Conservation (phyloP, 2,329 filamentous ascomycete genomes). For the Aspergillus candidus region DNA sequence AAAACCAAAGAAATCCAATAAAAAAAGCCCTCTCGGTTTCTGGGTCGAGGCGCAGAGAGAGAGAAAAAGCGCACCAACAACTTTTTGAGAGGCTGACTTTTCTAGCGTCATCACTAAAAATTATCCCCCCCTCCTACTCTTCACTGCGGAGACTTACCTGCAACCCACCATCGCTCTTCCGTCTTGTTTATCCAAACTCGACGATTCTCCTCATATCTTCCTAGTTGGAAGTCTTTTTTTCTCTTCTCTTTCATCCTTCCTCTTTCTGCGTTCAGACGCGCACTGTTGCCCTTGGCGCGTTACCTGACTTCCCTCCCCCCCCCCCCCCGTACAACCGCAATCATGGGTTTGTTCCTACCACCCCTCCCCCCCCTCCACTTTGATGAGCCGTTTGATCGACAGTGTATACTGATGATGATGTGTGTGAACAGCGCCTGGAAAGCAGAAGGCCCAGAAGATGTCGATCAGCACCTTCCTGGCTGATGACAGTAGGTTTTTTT, state of each 20-base stretch:
- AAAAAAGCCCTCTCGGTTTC: constrained; percentile 16
- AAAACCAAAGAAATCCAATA: not conserved
- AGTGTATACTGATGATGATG: constrained; percentile 41
- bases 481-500: constrained; percentile 68
- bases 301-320: constrained; percentile 23
- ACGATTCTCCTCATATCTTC: constrained; percentile 16
- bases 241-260: constrained; percentile 5
- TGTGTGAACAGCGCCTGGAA: constrained; percentile 67
- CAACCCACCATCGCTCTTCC: constrained; percentile 14
- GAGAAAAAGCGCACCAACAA: constrained; percentile 20
- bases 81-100: constrained; percentile 32
- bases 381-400: constrained; percentile 8
- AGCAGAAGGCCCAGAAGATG: constrained; percentile 94
- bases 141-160: constrained; percentile 21
- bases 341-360: constrained; percentile 48
- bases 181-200: constrained; percentile 14
- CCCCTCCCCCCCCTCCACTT: constrained; percentile 11
- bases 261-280: constrained; percentile 28
- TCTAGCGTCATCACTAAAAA: constrained; percentile 40
- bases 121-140: constrained; percentile 26
- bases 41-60: constrained; percentile 15
- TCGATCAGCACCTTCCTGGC: constrained; percentile 92
- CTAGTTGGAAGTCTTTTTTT: constrained; percentile 14
- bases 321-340: constrained; percentile 42
- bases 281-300: constrained; percentile 37